Evolutionary conservation across 495 filamentous ascomycete genomes (phyloP).

Genomic region (Neurospora sp.): DNA sequence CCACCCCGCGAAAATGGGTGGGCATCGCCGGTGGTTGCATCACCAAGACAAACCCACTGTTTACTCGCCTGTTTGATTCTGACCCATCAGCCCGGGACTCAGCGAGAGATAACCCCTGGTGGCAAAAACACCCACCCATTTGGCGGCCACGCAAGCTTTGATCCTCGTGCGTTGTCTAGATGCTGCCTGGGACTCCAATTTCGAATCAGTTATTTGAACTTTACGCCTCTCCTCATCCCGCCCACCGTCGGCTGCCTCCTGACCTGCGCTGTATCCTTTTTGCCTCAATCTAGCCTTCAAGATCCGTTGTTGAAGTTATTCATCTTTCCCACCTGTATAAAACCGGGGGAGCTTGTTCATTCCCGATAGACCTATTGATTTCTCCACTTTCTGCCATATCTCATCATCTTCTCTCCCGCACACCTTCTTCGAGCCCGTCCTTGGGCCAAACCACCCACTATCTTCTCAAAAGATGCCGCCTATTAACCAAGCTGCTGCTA

Average conservation of each 20-base stretch:
- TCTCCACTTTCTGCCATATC: background rate
- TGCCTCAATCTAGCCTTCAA: background rate
- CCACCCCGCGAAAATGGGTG: conserved; percentile 10
- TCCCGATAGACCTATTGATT: background rate
- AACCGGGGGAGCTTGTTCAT: background rate
- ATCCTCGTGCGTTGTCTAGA: background rate
- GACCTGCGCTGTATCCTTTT: background rate
- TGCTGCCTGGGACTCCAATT: background rate
- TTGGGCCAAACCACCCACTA: background rate
- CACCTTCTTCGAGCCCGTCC: background rate
- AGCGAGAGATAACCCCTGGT: background rate
- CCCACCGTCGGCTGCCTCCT: background rate
- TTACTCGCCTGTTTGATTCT: background rate
- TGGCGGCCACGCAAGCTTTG: background rate
- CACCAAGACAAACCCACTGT: background rate
- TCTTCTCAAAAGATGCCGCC: conserved; percentile 24
- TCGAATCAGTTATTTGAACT: background rate
- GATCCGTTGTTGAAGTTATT: background rate
- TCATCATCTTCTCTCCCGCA: background rate
- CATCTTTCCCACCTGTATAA: background rate
- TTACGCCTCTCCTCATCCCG: background rate
- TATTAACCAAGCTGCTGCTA: conserved; percentile 36
- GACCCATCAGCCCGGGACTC: background rate
- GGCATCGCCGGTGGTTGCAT: background rate
- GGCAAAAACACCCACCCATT: background rate